Base-by-base conservation (phyloP, 768 basidiomycete genomes). In the Psilocybe tampanensis region DNA sequence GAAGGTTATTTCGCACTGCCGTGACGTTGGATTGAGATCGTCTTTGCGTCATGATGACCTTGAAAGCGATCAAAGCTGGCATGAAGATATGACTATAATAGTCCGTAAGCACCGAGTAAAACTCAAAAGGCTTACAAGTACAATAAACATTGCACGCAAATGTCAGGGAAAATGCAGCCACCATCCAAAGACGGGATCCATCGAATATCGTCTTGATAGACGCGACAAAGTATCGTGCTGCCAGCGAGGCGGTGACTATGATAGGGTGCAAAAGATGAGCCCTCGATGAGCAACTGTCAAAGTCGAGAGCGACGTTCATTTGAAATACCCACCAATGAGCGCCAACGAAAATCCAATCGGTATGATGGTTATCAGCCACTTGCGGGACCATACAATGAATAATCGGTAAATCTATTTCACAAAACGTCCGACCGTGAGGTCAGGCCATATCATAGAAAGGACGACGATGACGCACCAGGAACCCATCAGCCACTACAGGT, bases 71-170 rank as follows among this genome's bases (percentile, higher is more conserved):
- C 13, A 53, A 44, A n/a, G 24, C 52, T 41, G 4, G 19, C n/a
- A 19, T 3, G 6, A 49, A 32, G 3, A 29, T 2, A 33, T 33
- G 0, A 9, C 9, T 12, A 13, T 32, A 6, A n/a, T n/a, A n/a
- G n/a, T n/a, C n/a, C n/a, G n/a, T n/a, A n/a, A n/a, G n/a, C n/a
- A n/a, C 17, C 8, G 9, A 18, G 23, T 11, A 22, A 6, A 34
- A 24, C 3, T 17, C 22, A 8, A 18, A 33, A 8, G n/a, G 18
- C 36, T 21, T 41, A 52, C 51, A 41, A 2, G 51, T 52, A 11
- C 39, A 52, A 19, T 52, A 52, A 1, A 43, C 36, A n/a, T 52
- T 52, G 36, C 44, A 53, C 52, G 52, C 52, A 19, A 44, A 44
- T 7, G 52, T 53, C 8, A 53, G 29, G 32, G 52, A 26, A 34